Conservation (phyloP, 805 yeast genomes). For the Ogataea degrootiae region DNA sequence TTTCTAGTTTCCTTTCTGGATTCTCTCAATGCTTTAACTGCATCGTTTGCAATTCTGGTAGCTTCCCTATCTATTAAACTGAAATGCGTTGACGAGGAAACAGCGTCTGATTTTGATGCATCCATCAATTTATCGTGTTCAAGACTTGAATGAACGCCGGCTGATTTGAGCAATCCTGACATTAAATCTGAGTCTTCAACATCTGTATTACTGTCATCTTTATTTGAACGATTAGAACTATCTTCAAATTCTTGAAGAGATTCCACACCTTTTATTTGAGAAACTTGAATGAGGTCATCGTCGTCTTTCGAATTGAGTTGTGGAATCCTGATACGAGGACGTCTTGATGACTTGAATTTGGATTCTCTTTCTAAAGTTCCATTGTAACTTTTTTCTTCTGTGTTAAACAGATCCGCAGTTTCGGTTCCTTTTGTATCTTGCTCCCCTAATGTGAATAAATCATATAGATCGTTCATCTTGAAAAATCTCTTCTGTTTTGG, state of each 20-base stretch:
- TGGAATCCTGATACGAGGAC: conserved; percentile 8
- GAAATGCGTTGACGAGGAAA: conserved; percentile 40
- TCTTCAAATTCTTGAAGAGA: conserved; percentile 61
- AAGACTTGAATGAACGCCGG: conserved; percentile 69
- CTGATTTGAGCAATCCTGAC: conserved; percentile 60
- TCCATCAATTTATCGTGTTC: conserved; percentile 76
- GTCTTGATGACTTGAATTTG: conserved; percentile 18
- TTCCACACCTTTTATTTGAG: conserved; percentile 66
- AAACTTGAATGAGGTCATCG: conserved; percentile 67
- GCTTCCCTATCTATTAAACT: conserved; percentile 62
- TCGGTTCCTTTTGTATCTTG: conserved; percentile 62
- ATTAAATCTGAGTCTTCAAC: conserved; percentile 61
- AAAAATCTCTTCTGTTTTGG: conserved; percentile 93
- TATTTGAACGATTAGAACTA: conserved; percentile 38
- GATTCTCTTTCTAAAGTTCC: conserved; percentile 33
- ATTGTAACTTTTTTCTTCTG: conserved; percentile 36
- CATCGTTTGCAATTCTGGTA: conserved; percentile 52
- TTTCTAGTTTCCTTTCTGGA: conserved; percentile 51
- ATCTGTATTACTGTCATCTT: conserved; percentile 17
- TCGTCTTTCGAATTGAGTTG: conserved; percentile 25
- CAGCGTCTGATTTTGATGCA: conserved; percentile 14
- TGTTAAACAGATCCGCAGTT: conserved; percentile 59
- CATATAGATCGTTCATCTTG: conserved; percentile 87
- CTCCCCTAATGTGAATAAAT: conserved; percentile 80
- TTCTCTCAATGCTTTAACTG: conserved; percentile 53